These are phyloP conservation scores for Malus hybrid DNA, from an alignment of 331 rosid species.

Conservation along the genomic window DNA sequence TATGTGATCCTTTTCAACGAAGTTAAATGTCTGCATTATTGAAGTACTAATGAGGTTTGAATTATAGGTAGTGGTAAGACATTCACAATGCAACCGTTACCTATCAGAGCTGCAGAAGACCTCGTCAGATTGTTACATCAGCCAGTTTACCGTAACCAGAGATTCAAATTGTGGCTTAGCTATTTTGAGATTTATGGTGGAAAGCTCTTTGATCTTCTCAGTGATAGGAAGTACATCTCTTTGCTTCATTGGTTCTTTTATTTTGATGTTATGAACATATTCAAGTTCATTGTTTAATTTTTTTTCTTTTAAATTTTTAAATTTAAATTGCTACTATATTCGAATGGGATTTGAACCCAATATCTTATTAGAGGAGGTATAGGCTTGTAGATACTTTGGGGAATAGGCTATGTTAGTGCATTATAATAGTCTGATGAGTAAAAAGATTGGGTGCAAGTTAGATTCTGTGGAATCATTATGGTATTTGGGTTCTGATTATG, in stretches of 20 bases:
- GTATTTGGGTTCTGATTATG: neutral
- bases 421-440: neutral
- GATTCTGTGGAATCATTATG: neutral
- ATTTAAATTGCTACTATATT: neutral
- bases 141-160: slow-evolving; percentile 82
- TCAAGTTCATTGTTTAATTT: neutral
- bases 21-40: neutral
- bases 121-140: slow-evolving; percentile 75
- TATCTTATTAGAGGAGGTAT: neutral
- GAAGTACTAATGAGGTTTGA: slow-evolving; percentile 19
- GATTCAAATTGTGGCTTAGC: slow-evolving; percentile 97
- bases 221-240: slow-evolving; percentile 64
- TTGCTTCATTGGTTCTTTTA: slow-evolving; percentile 2
- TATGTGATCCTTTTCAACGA: neutral
- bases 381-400: neutral
- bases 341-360: neutral
- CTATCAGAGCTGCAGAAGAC: slow-evolving; percentile 88
- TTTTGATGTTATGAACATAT: neutral
- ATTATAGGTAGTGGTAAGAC: slow-evolving; percentile 94
- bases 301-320: neutral
- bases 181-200: slow-evolving; percentile 97
- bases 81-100: slow-evolving; percentile 93
- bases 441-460: neutral
- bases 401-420: neutral
- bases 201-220: slow-evolving; percentile 89